Base-by-base conservation (phyloP, 2,329 filamentous ascomycete genomes). In the Scopulariopsis brevicaulis region DNA sequence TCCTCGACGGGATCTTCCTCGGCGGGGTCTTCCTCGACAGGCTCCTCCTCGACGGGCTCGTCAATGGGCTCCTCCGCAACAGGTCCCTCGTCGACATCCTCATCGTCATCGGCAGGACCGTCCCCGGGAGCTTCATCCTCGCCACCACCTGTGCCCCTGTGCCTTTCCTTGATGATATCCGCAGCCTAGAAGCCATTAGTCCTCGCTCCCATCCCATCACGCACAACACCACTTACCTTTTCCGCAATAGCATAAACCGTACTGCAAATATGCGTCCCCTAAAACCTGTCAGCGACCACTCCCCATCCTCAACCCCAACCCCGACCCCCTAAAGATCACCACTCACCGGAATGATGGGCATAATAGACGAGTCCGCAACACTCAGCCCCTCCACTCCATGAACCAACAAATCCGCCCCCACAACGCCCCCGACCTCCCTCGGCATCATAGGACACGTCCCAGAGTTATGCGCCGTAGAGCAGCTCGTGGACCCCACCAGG, bases 401-500 rank as follows among this genome's bases (percentile, higher is more conserved):
- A 5, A 62, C 62, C 55, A 51, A 55, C 53, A 63, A 24, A 22
- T 61, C 56, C 48, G 60, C 58, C 2, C 58, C 59, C 7, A 63
- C 59, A 1, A 62, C 60, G 14, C 60, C 62, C 11, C 60, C 59
- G 1, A 58, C 56, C 18, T 56, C 56, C 25, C 53, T 55, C 11
- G 54, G 52, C 43, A 61, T 60, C 62, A 65, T 65, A n/a, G 60
- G 59, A 24, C 59, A 61, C 12, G 59, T 61, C n/a, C 59, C 61
- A 22, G 59, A 55, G 34, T 62, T 60, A 53, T 63, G 62, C 32
- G 60, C 60, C 25, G 60, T 62, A 3, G 59, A 60, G 46, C 56
- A 58, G 14, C 56, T 58, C 37, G 58, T 59, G 11, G 32, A 37
- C n/a, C 75, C 69, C 61, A 70, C 71, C 54, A 78, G 70, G 58